Evolutionary conservation across 495 filamentous ascomycete species (phyloP).

Genomic region (Talaromyces nanjingensis): DNA sequence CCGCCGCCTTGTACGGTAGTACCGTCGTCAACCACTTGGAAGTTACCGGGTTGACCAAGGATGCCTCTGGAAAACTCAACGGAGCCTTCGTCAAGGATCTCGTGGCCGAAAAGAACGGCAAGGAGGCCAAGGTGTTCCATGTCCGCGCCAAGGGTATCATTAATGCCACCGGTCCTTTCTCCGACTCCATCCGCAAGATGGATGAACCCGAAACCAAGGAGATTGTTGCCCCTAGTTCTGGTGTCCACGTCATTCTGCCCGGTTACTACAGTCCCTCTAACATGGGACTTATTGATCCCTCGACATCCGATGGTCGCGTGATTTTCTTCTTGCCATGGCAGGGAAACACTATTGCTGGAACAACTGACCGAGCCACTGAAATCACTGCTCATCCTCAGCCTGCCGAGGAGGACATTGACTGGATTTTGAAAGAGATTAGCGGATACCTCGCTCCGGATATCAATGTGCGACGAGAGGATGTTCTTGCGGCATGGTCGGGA

Average conservation of each 20-base stretch:
- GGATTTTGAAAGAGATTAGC: constrained; percentile 89
- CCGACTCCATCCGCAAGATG: constrained; percentile 86
- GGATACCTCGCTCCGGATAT: constrained; percentile 90
- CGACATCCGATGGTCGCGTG: constrained; percentile 89
- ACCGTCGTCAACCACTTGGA: constrained; percentile 93
- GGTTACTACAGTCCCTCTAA: constrained; percentile 92
- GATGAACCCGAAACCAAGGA: constrained; percentile 69
- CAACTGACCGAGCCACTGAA: constrained; percentile 80
- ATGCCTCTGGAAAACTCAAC: constrained; percentile 66
- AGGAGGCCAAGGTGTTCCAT: constrained; percentile 53
- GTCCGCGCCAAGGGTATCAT: constrained; percentile 88
- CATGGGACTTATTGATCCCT: constrained; percentile 95
- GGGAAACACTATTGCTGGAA: constrained; percentile 97
- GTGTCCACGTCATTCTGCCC: constrained; percentile 90
- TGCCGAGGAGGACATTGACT: constrained; percentile 88
- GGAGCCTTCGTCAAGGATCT: constrained; percentile 76
- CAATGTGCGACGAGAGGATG: constrained; percentile 87
- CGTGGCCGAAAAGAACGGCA: constrained; percentile 51
- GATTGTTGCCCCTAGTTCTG: constrained; percentile 89
- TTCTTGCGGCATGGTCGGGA: constrained; percentile 92
- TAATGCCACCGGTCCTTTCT: constrained; percentile 96
- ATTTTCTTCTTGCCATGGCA: constrained; percentile 99
- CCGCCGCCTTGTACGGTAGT: constrained; percentile 84
- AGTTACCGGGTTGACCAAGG: constrained; percentile 78
- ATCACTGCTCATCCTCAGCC: constrained; percentile 81